Evolutionary conservation across 208 protist genomes (phyloP).

Genomic region (Acanthamoeba triangularis): DNA sequence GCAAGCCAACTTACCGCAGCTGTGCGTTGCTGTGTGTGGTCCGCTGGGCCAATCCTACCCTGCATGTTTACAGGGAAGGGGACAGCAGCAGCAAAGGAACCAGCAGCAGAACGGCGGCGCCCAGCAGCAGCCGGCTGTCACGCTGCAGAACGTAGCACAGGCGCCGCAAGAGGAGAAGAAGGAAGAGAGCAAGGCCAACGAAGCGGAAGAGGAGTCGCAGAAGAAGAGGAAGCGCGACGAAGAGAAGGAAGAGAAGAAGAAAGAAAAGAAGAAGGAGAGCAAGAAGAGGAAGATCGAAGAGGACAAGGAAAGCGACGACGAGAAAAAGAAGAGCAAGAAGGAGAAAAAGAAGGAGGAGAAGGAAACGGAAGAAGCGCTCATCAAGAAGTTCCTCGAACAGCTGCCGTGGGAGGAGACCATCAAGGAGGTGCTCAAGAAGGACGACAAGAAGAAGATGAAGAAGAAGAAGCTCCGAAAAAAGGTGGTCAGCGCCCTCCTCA

Average conservation of each 20-base stretch:
- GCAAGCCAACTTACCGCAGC: too few relatives aligned
- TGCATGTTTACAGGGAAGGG: too few relatives aligned
- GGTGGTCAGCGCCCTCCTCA: not conserved
- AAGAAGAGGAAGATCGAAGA: conserved; percentile 4
- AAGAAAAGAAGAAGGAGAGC: not conserved
- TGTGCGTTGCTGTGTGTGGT: too few relatives aligned
- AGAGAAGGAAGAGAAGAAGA: not conserved
- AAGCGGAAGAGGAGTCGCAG: not conserved
- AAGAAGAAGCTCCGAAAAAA: conserved; percentile 49
- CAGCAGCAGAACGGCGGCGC: not conserved
- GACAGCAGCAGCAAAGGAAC: too few relatives aligned
- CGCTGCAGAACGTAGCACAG: not conserved
- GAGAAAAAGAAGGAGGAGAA: not conserved
- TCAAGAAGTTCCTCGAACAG: not conserved
- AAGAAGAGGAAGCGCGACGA: not conserved
- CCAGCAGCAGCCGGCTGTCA: not conserved
- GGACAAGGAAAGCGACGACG: not conserved
- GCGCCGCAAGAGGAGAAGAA: not conserved
- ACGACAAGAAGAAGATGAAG: conserved; percentile 52
- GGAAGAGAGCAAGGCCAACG: not conserved
- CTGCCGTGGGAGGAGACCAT: conserved; percentile 29
- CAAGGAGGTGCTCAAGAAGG: conserved; percentile 34
- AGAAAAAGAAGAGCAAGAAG: not conserved
- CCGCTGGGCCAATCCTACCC: too few relatives aligned
- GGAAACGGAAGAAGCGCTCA: not conserved